These are phyloP conservation scores for Andrographis paniculata DNA, from an alignment of 305 asterid species.

Conservation along the genomic window DNA sequence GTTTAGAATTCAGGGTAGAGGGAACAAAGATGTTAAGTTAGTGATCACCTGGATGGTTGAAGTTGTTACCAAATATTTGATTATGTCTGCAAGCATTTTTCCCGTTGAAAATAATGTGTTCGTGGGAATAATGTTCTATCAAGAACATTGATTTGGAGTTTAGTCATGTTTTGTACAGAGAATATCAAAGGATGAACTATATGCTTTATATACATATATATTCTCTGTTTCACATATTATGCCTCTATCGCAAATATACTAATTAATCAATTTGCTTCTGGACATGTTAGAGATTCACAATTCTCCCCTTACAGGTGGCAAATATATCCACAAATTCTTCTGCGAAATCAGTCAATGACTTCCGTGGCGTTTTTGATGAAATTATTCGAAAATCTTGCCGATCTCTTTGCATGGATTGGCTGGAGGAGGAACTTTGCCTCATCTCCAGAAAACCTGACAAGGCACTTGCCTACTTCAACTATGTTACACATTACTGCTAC, in stretches of 20 bases:
- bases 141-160: neutral
- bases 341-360: neutral
- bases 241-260: conserved; percentile 13
- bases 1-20: neutral
- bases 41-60: neutral
- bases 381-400: neutral
- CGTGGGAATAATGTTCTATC: neutral
- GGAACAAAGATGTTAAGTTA: neutral
- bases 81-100: neutral
- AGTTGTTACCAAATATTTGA: neutral
- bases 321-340: neutral
- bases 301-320: conserved; percentile 27
- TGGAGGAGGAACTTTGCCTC: conserved; percentile 1
- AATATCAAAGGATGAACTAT: neutral
- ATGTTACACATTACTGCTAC: conserved; percentile 5
- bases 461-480: conserved; percentile 29
- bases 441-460: conserved; percentile 26
- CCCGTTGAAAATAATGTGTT: neutral
- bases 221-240: neutral
- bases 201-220: too few species aligned
- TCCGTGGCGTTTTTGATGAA: neutral
- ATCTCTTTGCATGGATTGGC: neutral
- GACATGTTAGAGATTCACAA: neutral
- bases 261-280: neutral
- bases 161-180: neutral